Conservation (phyloP, 805 yeast genomes). For the Yueomyces sp. region DNA sequence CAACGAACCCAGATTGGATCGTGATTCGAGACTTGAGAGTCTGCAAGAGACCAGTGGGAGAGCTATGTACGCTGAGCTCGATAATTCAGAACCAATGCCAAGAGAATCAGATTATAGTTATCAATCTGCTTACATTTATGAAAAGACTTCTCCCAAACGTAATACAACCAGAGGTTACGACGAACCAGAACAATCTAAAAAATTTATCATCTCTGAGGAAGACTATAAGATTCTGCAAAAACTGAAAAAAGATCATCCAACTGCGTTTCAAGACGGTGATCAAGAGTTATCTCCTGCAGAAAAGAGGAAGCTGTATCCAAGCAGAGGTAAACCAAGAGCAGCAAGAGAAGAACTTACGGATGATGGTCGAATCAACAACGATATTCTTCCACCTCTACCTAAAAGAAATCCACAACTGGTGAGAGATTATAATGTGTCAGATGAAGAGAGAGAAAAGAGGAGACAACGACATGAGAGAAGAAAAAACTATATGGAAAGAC, state of each 20-base stretch:
- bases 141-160: conserved; percentile 16
- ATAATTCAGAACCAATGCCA: not conserved
- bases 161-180: not conserved
- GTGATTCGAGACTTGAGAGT: not conserved
- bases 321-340: conserved; percentile 16
- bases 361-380: not conserved
- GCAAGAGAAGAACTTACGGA: not conserved
- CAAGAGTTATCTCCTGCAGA: not conserved
- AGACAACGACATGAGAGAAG: not conserved
- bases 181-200: conserved; percentile 1
- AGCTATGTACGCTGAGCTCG: not conserved
- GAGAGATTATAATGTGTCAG: not conserved
- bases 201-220: conserved; percentile 16
- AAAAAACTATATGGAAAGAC: not conserved
- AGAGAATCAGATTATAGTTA: conserved; percentile 8
- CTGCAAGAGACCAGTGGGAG: not conserved
- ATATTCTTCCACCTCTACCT: not conserved
- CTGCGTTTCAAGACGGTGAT: not conserved
- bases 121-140: conserved; percentile 21
- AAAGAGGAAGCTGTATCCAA: conserved; percentile 5
- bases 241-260: conserved; percentile 4
- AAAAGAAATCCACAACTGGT: not conserved
- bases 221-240: conserved; percentile 16
- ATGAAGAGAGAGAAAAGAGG: not conserved
- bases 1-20: not conserved